These are phyloP conservation scores for Mycocentrospora acerina DNA, from an alignment of 2,329 filamentous ascomycete species.

Conservation along the genomic window DNA sequence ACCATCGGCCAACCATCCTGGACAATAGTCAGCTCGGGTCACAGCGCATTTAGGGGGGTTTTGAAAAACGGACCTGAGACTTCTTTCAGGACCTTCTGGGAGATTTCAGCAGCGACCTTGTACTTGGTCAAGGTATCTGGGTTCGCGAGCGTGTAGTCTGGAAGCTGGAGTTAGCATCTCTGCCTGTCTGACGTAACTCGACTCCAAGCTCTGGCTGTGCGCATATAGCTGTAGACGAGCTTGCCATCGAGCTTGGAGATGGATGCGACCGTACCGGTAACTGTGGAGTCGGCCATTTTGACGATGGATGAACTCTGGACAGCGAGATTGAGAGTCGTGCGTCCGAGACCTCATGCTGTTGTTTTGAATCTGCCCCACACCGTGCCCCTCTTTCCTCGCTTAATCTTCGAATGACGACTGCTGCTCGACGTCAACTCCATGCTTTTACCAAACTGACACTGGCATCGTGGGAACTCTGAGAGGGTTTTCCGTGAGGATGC, in stretches of 20 bases:
- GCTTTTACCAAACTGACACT: slow-evolving; percentile 6
- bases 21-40: slow-evolving; percentile 26
- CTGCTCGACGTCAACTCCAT: not conserved
- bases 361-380: slow-evolving; percentile 21
- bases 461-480: no score
- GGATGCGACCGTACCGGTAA: slow-evolving; percentile 27
- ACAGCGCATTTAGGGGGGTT: slow-evolving; percentile 7
- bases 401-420: slow-evolving; percentile 29
- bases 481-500: no score
- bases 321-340: slow-evolving; percentile 25
- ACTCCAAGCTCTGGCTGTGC: slow-evolving; percentile 8
- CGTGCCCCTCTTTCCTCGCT: slow-evolving; percentile 36
- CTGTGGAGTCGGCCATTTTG: slow-evolving; percentile 40
- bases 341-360: slow-evolving; percentile 23
- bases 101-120: slow-evolving; percentile 94
- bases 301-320: slow-evolving; percentile 19
- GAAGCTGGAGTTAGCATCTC: slow-evolving; percentile 25
- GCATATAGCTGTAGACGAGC: slow-evolving; percentile 1
- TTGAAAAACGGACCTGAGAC: slow-evolving; percentile 59
- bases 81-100: slow-evolving; percentile 89
- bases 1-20: slow-evolving; percentile 73
- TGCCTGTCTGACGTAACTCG: slow-evolving; percentile 18
- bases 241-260: not conserved
- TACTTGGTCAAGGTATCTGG: slow-evolving; percentile 98
- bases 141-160: slow-evolving; percentile 88